Base-by-base conservation (phyloP, 2,329 filamentous ascomycete species). In the Arthrobotrys sinensis region DNA sequence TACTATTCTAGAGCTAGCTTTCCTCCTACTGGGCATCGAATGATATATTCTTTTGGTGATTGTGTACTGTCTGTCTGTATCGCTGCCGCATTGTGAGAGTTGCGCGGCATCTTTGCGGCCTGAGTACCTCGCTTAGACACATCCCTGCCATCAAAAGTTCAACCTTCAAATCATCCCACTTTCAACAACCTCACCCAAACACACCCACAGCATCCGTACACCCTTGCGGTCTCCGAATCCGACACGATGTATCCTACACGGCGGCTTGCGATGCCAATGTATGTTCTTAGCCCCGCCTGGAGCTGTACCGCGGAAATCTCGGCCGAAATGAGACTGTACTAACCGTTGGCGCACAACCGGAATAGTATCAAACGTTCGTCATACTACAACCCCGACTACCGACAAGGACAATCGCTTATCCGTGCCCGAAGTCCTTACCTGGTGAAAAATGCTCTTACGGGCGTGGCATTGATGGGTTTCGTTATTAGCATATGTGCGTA, bases 361-460 rank as follows among this genome's bases (percentile, higher is more conserved):
- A 14, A 62, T 19, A 79, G 76, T 28, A 66, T 79, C 64, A 66
- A 73, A 52, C 86, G 87, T 83, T 92, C 91, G 36, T 94, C 93
- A 80, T 99, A 99, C 88, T 99, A 98, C 88, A 93, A 97, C 86
- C 90, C 91, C 83, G 89, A 92, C 83, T 92, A 92, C 86, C 91
- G 92, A 80, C 94, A 96, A 85, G 92, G 93, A 79, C 91, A 94
- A 60, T 93, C 96, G 70, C 90, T 99, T 80, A 91, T 97, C 84
- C 93, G 96, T 83, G 95, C 96, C 70, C 91, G 96, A 82, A 91
- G 93, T 82, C 96, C 96, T 62, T 99, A 96, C 85, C 88, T 99
- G 46, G 86, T 97, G 85, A 96, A 92, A 87, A 99, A 99, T 85
- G 88, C 91, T 32, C 82, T 95, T 77, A 93, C 94, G 0, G 96